Base-by-base conservation (phyloP, 805 yeast genomes). In the Saccharomycopsis fibuligera region DNA sequence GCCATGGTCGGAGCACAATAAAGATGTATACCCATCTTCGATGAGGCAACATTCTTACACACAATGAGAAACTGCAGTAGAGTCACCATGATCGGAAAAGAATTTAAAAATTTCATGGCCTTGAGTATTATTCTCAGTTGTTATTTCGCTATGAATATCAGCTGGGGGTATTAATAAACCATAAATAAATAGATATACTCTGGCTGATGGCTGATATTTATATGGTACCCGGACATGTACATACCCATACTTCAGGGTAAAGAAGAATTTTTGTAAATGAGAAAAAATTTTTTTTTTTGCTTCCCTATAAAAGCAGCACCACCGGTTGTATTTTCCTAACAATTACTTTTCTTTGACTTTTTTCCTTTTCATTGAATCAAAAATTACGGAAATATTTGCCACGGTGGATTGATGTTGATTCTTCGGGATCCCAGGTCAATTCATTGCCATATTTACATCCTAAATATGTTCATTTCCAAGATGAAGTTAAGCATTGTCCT, bases 311-410 rank as follows among this genome's bases (percentile, higher is more conserved):
- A 42, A 42, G 38, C 21, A 21, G 16, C 10, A 14, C 29, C 9
- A 17, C n/a, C 37, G 14, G n/a, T n/a, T n/a, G n/a, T 16, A 5
- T 14, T 23, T 25, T 25, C 33, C 27, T 30, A 21, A 9, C 35
- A 12, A 17, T 17, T 44, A 30, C 38, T 25, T 25, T 35, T 16
- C 8, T 41, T 43, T 35, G 21, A 12, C 36, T 41, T 43, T 41
- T 50, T n/a, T n/a, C n/a, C 41, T 17, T 29, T 51, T 51, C 55
- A 35, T 33, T 48, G 55, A 51, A 51, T 51, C 55, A 51, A 51
- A 14, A 22, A 35, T 46, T 22, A 29, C 30, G 55, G 55, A 51
- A 51, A 49, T 45, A 41, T 51, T 51, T 51, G 55, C 55, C 55
- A 51, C 55, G 55, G 45, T 51, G 55, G 45, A 38, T 45, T 39